Evolutionary conservation across 495 filamentous ascomycete genomes (phyloP), one percentile per base, ranked within the genome.

Genomic region (Trichoderma asperelloides): DNA sequence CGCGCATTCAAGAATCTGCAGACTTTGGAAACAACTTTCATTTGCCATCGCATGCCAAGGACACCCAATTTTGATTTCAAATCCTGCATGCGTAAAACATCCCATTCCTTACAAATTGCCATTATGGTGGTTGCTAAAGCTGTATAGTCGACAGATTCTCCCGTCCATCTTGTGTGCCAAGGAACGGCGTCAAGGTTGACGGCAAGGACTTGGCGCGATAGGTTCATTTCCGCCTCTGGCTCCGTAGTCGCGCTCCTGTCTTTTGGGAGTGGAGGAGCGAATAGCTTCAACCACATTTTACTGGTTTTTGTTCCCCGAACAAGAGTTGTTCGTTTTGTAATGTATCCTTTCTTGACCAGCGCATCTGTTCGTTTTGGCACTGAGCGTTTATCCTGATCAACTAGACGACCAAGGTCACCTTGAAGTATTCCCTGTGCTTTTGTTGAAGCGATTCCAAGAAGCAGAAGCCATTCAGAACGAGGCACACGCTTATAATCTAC

Each of bases 311-410:
- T 78, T 27, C 84, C 81, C 63, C 81, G 85, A 23, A 86, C 81
- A 39, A 91, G 81, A 6, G 93, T 81, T 0, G 84, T 82, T 43
- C 85, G 84, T 76, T 97, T 97, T 45, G 88, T 87, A 62, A 97
- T 92, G 74, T 96, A 96, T 11, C 93, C 94, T 71, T 89, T 90
- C 66, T 81, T 80, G 25, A 85, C 84, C 23, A 97, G 82, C 1
- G 81, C 77, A 69, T 92, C 89, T 1, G 93, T 97, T 49, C 94
- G 83, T 63, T 86, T 86, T 15, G 93, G 92, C 7, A 96, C 85
- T 2, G 93, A 97, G 55, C 92, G 84, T 73, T 96, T 96, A 74
- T 97, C 92, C 76, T 97, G 93, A 23, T 89, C 88, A 68, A 90
- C 92, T 11, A 89, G 73, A 39, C 78, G 83, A 25, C 88, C 85